These are phyloP conservation scores for Echria macrotheca DNA, from an alignment of 495 filamentous ascomycete genomes.

Conservation along the genomic window DNA sequence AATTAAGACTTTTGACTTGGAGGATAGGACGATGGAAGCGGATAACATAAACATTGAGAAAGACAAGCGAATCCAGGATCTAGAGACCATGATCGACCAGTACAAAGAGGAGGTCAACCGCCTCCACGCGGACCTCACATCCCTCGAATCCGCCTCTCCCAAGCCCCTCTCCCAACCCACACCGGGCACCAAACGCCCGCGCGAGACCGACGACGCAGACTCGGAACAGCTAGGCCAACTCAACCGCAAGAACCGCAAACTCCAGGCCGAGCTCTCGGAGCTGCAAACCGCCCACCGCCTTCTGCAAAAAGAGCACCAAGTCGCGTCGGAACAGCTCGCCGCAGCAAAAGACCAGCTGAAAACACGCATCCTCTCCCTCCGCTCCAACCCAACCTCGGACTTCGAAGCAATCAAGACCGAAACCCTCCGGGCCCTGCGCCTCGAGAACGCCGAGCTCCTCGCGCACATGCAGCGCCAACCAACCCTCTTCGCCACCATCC, in stretches of 20 bases:
- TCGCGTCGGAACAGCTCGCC: conserved; percentile 62
- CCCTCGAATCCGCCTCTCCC: conserved; percentile 42
- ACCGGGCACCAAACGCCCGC: conserved; percentile 54
- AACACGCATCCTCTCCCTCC: conserved; percentile 80
- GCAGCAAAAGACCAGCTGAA: conserved; percentile 67
- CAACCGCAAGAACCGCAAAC: conserved; percentile 72
- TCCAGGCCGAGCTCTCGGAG: conserved; percentile 72
- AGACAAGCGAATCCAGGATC: conserved; percentile 65
- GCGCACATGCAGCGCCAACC: conserved; percentile 59
- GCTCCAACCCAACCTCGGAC: conserved; percentile 82
- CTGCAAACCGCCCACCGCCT: conserved; percentile 60
- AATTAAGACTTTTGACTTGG: conserved; percentile 82
- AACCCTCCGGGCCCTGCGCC: conserved; percentile 67
- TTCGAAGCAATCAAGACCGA: conserved; percentile 73
- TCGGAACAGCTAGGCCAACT: conserved; percentile 78
- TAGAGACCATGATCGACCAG: conserved; percentile 80
- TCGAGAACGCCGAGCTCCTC: conserved; percentile 80
- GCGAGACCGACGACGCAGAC: conserved; percentile 54
- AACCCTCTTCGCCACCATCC: conserved; percentile 51
- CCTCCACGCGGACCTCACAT: conserved; percentile 63
- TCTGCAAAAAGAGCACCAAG: conserved; percentile 69
- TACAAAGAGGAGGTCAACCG: conserved; percentile 79
- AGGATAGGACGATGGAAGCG: conserved; percentile 78
- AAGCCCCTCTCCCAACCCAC: conserved; percentile 23
- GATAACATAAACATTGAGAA: conserved; percentile 74